These are phyloP conservation scores for Synchytrium microbalum DNA, from an alignment of 371 early-diverging fungal genomes.

Conservation along the genomic window DNA sequence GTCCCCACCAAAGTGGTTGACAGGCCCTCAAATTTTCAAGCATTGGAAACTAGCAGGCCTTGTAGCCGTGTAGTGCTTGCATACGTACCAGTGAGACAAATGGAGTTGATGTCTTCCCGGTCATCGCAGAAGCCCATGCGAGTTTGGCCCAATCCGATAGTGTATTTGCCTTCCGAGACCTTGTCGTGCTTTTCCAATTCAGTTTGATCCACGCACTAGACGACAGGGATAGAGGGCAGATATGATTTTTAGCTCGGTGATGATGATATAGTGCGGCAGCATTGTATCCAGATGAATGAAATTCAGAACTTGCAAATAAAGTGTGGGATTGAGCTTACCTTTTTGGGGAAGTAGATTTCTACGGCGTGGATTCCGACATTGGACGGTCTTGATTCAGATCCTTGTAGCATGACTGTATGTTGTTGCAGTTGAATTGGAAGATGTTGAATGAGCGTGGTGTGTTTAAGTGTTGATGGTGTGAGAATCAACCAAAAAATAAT, in stretches of 20 bases:
- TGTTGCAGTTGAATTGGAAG: no score
- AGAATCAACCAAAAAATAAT: no score
- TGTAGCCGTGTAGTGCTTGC: no score
- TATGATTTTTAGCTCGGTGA: slow-evolving; percentile 5
- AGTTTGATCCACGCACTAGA: slow-evolving; percentile 78
- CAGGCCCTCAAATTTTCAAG: no score
- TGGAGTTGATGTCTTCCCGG: slow-evolving; percentile 92
- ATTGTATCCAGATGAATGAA: no score
- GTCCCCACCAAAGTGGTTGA: no score
- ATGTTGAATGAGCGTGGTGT: no score
- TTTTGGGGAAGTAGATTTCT: slow-evolving; percentile 89
- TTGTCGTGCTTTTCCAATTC: slow-evolving; percentile 85
- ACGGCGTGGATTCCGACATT: slow-evolving; percentile 90
- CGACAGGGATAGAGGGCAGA: not conserved
- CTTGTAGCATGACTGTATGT: no score
- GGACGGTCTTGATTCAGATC: slow-evolving; percentile 2
- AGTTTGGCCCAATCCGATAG: slow-evolving; percentile 92
- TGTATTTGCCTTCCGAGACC: slow-evolving; percentile 93
- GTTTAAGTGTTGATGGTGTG: no score
- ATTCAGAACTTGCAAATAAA: no score
- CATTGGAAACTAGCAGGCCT: no score
- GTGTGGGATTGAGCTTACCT: slow-evolving; percentile 47
- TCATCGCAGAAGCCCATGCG: slow-evolving; percentile 94
- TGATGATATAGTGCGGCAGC: no score
- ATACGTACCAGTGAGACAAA: slow-evolving; percentile 73